Evolutionary conservation across 1,284 basidiomycete species (phyloP), one percentile per base, ranked within the genome.

Genomic region (Boletellus sp.): DNA sequence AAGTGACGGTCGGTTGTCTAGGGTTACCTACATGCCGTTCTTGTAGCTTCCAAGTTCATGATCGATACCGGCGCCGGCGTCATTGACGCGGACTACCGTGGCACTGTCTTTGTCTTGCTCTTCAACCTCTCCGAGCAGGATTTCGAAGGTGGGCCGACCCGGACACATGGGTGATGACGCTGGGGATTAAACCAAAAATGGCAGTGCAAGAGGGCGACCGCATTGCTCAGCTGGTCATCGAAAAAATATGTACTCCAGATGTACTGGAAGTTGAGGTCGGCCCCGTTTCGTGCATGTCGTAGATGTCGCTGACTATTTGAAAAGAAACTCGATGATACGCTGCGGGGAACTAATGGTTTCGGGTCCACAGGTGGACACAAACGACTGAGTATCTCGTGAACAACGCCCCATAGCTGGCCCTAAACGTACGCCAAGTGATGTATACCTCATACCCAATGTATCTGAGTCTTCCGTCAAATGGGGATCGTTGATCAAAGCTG

Each of bases 11-110:
- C 29, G 13, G n/a, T 20, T 33, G 22, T 36, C 20, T 19, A 29
- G 4, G 10, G 32, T 25, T 21, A 16, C 33, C 47, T 49, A n/a
- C 39, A 43, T 19, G 21, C 16, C 29, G 25, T 10, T 27, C 11
- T 41, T 35, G 43, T 57, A 94, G 94, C 95, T 4, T 87, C 87
- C 21, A 99, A 99, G 67, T 94, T 92, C 69, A 92, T 93, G 78
- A 97, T 99, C 52, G 90, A 96, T 65, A 94, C 91, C 0, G 95
- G 95, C 1, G 96, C 95, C 5, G 95, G 95, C 27, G 95, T 99
- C 16, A 82, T 99, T 48, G 96, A 99, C 56, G 87, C 91, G 10
- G 95, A 99, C 67, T 99, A 99, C 68, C 80, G 96, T 30, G 95
- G 96, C 5, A 73, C 84, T 8, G 80, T 99, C 45, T 94, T 89